Base-by-base conservation (phyloP, 345 rosid species). In the Sisymbrium altissimum region DNA sequence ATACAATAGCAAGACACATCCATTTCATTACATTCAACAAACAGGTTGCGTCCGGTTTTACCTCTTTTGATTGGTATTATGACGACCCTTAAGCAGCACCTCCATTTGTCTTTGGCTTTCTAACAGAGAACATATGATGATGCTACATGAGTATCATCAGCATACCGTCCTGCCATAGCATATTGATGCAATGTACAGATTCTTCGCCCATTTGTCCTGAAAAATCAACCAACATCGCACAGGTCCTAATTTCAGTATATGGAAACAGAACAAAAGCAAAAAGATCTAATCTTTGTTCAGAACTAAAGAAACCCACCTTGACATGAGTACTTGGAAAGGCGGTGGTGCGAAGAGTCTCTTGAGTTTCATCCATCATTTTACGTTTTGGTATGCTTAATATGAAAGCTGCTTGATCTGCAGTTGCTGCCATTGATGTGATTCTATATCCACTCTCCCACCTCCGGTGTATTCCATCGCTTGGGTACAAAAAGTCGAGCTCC, bases 401-500 rank as follows among this genome's bases (percentile, higher is more conserved):
- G 33, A 95, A 81, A 57, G 98, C 99, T n/a, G 97, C 89, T 83
- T 96, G 98, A 57, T 96, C 99, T 39, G 77, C 74, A n/a, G 93
- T 96, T 36, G 99, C 99, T 46, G 98, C 99, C 64, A 92, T 87
- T 36, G 99, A 84, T 57, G 98, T 96, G 60, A 96, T 92, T 4
- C 99, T 91, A 70, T 81, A 96, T 44, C 98, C 98, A 29, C 43
- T 32, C 55, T 86, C 97, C 98, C 99, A 96, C 17, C 98, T 82
- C 36, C 88, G 80, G 63, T 96, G 99, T 66, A 96, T 89, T 41
- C 99, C 98, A 75, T 96, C 99, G 0, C 99, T 96, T 9, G 99
- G 99, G 66, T 96, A 96, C 36, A 89, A 90, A 80, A 96, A 92
- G 82, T 96, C 99, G 15, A 96, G 93, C 81, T 96, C 99, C 48